These are phyloP conservation scores for Chaetomium olivaceum DNA, from an alignment of 2,329 filamentous ascomycete species.

Conservation along the genomic window DNA sequence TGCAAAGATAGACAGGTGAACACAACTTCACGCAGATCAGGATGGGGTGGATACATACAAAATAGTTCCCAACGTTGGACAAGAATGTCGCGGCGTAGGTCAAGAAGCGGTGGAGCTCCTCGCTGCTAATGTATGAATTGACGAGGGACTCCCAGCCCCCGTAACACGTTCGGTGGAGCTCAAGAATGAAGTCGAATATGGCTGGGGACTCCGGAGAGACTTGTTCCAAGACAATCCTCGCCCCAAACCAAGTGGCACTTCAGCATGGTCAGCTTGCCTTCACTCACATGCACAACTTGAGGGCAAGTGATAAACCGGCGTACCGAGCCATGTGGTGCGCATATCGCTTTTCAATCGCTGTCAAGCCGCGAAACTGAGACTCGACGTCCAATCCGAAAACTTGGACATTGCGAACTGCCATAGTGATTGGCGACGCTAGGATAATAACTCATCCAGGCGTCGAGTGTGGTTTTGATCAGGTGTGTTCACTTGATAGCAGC, in stretches of 20 bases:
- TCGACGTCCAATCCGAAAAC: neutral
- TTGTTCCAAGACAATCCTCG: conserved; percentile 58
- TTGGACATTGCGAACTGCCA: neutral
- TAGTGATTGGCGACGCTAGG: neutral
- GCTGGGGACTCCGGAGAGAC: conserved; percentile 58
- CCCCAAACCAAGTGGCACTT: conserved; percentile 54
- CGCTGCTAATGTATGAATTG: conserved; percentile 36
- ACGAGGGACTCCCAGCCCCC: conserved; percentile 54
- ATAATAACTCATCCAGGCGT: too few relatives aligned
- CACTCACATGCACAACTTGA: too few relatives aligned
- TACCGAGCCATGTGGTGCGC: neutral
- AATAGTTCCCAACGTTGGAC: conserved; percentile 62
- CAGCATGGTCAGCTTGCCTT: too few relatives aligned
- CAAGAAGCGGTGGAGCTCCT: conserved; percentile 52
- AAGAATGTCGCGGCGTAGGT: conserved; percentile 59
- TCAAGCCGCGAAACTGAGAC: neutral
- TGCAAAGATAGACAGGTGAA: too few relatives aligned
- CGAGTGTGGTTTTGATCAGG: too few relatives aligned
- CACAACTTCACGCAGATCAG: neutral
- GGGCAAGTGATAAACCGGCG: too few relatives aligned
- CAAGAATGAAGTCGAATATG: conserved; percentile 62
- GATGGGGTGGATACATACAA: conserved; percentile 35
- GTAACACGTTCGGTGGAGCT: conserved; percentile 49
- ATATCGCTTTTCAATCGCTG: neutral
- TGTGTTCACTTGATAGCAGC: too few relatives aligned